Evolutionary conservation across 192 early-diverging fungal species (phyloP), one percentile per base, ranked within the genome.

Genomic region (Coemansia sp.): DNA sequence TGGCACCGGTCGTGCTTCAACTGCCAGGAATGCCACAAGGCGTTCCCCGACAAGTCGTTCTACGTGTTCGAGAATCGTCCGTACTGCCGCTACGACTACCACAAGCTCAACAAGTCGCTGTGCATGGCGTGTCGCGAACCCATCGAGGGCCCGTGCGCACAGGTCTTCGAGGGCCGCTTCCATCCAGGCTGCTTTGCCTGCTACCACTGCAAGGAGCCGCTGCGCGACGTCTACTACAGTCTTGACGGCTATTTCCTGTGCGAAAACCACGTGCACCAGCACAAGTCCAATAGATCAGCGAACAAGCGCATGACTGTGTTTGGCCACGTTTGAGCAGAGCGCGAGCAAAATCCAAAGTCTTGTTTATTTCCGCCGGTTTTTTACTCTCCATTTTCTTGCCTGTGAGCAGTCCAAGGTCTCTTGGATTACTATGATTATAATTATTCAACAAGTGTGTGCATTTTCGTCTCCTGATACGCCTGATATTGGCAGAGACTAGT

Each of bases 81-180:
- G 55, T 92, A 93, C 74, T 95, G 94, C 76, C 80, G 86, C 60
- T 85, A 90, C 37, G 92, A 95, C 81, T 97, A 94, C 69, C 94
- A 97, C 65, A 86, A 89, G 84, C 77, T 90, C 61, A 94, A 94
- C 71, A 88, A 88, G 59, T 94, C 93, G 21, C 85, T 97, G 36
- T 97, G 95, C 69, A 87, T 84, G 58, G 72, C 77, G 13, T 97
- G 93, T 69, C 80, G 83, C 39, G 76, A 92, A 19, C 93, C 93
- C 11, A 97, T 97, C 54, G 92, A 97, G 76, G 93, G 94, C 13
- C 88, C 91, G 1, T 97, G 95, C 84, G 95, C 92, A 18, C 91
- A 94, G 65, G 91, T 95, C 13, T 78, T 85, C 45, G 94, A 97
- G 80, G 88, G 88, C 37, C 76, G 92, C 58, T 97, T 92, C 87